Percentiles rank a stretch among this genome's conserved stretches.
These are phyloP conservation scores for Globisporangium ultimum DNA, from an alignment of 352 stramenopile genomes.

Conservation along the genomic window DNA sequence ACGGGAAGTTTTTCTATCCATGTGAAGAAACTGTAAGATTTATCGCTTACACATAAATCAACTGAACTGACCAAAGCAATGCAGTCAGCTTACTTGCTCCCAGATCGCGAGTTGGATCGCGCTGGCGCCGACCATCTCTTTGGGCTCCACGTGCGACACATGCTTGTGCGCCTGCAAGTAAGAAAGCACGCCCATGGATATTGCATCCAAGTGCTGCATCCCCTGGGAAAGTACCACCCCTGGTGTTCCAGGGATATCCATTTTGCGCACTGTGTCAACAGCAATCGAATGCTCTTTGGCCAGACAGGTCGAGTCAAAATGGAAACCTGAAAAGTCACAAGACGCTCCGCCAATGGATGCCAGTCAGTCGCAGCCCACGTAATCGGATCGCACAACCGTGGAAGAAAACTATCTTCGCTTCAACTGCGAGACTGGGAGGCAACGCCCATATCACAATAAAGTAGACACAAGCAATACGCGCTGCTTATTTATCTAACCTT, in stretches of 20 bases:
- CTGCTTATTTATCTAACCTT: background rate
- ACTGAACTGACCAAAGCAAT: background rate
- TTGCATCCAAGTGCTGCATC: conserved; percentile 32
- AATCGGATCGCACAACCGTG: too few relatives aligned
- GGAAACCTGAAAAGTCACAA: too few relatives aligned
- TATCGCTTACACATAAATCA: too few relatives aligned
- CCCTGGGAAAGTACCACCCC: conserved; percentile 6
- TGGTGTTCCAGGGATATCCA: too few relatives aligned
- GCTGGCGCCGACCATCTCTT: conserved; percentile 42
- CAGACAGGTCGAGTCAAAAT: too few relatives aligned
- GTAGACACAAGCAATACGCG: background rate
- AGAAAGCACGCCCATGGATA: conserved; percentile 73
- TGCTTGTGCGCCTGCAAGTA: conserved; percentile 57
- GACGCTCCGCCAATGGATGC: too few relatives aligned
- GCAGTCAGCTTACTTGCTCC: conserved; percentile 45
- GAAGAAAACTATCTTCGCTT: too few relatives aligned
- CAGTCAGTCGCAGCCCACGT: too few relatives aligned
- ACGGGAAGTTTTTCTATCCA: conserved; percentile 52
- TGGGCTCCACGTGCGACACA: conserved; percentile 55
- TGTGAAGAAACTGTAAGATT: background rate
- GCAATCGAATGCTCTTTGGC: too few relatives aligned
- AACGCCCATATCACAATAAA: background rate
- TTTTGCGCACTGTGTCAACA: too few relatives aligned
- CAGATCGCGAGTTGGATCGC: conserved; percentile 52
- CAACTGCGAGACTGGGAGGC: background rate